Evolutionary conservation across 305 asterid genomes (phyloP), one percentile per base, ranked within the genome.

Genomic region (Solanum hybrid): DNA sequence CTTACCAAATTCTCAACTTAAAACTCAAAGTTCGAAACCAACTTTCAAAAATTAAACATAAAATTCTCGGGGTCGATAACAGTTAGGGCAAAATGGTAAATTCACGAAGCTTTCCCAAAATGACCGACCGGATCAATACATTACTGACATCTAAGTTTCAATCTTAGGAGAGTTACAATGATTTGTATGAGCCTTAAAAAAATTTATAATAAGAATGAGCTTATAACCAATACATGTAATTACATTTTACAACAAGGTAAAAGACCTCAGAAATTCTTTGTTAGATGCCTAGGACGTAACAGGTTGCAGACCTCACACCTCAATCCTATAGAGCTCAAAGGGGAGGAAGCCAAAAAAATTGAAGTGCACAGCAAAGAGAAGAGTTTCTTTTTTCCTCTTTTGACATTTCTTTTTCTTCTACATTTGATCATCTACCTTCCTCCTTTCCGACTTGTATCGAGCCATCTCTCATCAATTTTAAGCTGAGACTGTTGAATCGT

Each of bases 401-500:
- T 20, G 37, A 57, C 45, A 57, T 57, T 85, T 85, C 76, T 65
- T 29, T 72, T 84, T 78, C 45, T 39, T 24, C 81, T 89, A 34
- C 33, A 34, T 26, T 89, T 36, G 73, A 89, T 92, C 92, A 95
- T 91, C 93, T 91, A 91, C 92, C 95, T 92, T 93, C 94, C 92
- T 93, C 94, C 1, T 88, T 91, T 9, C 94, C 91, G 61, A 93
- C 39, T 33, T 92, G 92, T 86, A 94, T 91, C 24, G 97, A 95
- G 29, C 95, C 95, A 17, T 95, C 98, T 89, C 89, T 92, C 92
- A 93, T 93, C 88, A 95, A 89, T 93, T 95, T 94, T 93, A 95
- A 93, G 93, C 98, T 95, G 70, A 95, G 93, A 90, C 93, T 94
- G 91, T 94, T 95, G 93, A 94, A 95, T 84, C 95, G 91, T 79